Conservation (phyloP, 2,329 filamentous ascomycete genomes). For the Exophiala sideris region DNA sequence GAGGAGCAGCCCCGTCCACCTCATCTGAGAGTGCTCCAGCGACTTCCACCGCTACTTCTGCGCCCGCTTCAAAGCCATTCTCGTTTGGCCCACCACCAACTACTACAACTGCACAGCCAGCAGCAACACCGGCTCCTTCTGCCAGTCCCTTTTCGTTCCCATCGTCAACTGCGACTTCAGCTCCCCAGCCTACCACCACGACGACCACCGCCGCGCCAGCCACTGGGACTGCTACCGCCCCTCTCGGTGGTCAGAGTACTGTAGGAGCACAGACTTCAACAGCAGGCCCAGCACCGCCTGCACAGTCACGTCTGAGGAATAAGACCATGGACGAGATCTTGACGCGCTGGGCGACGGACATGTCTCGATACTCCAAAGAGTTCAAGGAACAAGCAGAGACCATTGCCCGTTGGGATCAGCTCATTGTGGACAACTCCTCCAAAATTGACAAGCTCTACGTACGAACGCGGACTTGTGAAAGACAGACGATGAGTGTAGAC, state of each 20-base stretch:
- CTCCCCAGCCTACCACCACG: constrained; percentile 34
- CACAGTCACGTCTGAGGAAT: constrained; percentile 85
- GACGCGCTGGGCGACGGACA: constrained; percentile 89
- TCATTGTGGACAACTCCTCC: constrained; percentile 88
- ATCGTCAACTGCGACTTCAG: constrained; percentile 31
- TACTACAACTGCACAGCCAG: constrained; percentile 26
- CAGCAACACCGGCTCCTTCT: constrained; percentile 24
- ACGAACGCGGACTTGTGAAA: constrained; percentile 88
- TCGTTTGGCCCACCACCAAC: constrained; percentile 29
- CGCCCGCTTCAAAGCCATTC: constrained; percentile 25
- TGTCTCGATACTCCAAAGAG: constrained; percentile 94
- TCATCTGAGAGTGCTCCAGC: constrained; percentile 29
- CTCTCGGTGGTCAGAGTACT: constrained; percentile 7
- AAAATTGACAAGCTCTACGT: constrained; percentile 93
- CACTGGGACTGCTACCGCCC: constrained; percentile 15
- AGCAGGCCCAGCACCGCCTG: constrained; percentile 72
- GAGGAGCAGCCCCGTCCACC: constrained; percentile 30
- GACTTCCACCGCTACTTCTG: constrained; percentile 32
- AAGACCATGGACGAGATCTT: constrained; percentile 99
- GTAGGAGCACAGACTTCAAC: constrained; percentile 65
- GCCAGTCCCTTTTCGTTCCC: constrained; percentile 29
- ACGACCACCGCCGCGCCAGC: constrained; percentile 23
- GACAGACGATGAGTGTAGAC: constrained; percentile 89
- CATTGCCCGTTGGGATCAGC: constrained; percentile 85
- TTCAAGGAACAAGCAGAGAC: constrained; percentile 88